These are phyloP conservation scores for Salvia miltiorrhiza DNA, from an alignment of 257 asterid genomes.

Conservation along the genomic window DNA sequence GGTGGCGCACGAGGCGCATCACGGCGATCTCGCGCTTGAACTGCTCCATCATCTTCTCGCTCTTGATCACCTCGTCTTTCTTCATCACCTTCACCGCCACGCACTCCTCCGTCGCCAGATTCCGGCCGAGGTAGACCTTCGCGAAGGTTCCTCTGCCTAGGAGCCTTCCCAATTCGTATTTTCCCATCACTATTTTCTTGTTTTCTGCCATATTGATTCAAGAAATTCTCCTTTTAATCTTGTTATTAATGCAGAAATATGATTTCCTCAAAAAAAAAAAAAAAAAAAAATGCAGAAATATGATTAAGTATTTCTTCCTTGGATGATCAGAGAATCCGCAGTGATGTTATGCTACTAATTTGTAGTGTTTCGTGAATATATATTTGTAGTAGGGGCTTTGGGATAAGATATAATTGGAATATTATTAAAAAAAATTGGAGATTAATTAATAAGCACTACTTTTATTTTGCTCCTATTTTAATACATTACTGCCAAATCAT, in stretches of 20 bases:
- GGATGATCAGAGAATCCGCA: background rate
- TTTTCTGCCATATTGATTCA: conserved; percentile 31
- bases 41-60: conserved; percentile 52
- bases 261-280: no score
- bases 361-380: conserved; percentile 9
- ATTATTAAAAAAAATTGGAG: background rate
- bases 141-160: conserved; percentile 63
- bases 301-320: background rate
- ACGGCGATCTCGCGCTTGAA: conserved; percentile 56
- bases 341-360: no score
- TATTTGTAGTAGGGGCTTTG: conserved; percentile 25
- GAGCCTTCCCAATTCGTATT: conserved; percentile 49
- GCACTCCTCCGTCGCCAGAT: conserved; percentile 36
- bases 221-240: no score
- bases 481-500: background rate
- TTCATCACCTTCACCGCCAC: conserved; percentile 66
- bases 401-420: conserved; percentile 20
- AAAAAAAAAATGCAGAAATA: background rate
- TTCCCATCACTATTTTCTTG: conserved; percentile 43
- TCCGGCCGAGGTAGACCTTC: conserved; percentile 45
- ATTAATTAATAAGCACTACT: background rate
- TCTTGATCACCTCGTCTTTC: conserved; percentile 39
- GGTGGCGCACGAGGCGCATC: conserved; percentile 61
- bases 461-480: background rate
- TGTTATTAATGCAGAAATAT: background rate